A percentile compares a stretch with the other conserved stretches of the same genome.
These are phyloP conservation scores for Domatiomyces catenatus DNA, from an alignment of 2,329 filamentous ascomycete species.

Conservation along the genomic window DNA sequence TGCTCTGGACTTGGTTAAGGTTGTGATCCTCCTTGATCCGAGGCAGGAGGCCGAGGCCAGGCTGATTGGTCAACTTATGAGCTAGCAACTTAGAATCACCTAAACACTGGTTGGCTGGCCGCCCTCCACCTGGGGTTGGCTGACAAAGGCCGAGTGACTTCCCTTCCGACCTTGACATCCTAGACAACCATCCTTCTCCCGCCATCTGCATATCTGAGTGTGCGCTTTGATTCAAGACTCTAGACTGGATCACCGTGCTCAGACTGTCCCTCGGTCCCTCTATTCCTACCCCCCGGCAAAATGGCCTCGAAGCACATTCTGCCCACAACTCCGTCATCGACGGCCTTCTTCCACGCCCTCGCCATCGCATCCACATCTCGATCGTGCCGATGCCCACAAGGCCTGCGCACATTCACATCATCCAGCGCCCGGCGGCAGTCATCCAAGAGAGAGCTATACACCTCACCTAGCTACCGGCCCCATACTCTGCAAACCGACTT, in stretches of 20 bases:
- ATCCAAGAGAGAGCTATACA: slow-evolving; percentile 41
- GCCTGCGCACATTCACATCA: slow-evolving; percentile 34
- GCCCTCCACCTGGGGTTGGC: neutral
- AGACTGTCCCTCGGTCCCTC: neutral
- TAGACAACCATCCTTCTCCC: neutral
- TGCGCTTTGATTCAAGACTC: neutral
- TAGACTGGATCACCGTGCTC: neutral
- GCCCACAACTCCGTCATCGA: slow-evolving; percentile 34
- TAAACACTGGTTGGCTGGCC: neutral
- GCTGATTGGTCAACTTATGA: neutral
- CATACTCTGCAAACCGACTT: slow-evolving; percentile 41
- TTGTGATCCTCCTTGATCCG: neutral
- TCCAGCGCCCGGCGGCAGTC: slow-evolving; percentile 28
- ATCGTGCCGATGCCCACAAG: slow-evolving; percentile 23
- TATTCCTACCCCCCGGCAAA: slow-evolving; percentile 4
- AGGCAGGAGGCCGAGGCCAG: neutral
- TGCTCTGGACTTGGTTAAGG: too few species aligned
- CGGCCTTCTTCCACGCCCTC: slow-evolving; percentile 26
- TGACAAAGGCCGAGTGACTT: neutral
- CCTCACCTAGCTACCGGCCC: slow-evolving; percentile 47
- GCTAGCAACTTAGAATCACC: neutral
- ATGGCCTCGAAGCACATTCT: slow-evolving; percentile 28
- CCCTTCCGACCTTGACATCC: too few species aligned
- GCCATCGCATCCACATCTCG: slow-evolving; percentile 23
- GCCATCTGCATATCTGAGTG: neutral